Conservation (phyloP, 768 basidiomycete genomes). For the Mycena albidolilacea region DNA sequence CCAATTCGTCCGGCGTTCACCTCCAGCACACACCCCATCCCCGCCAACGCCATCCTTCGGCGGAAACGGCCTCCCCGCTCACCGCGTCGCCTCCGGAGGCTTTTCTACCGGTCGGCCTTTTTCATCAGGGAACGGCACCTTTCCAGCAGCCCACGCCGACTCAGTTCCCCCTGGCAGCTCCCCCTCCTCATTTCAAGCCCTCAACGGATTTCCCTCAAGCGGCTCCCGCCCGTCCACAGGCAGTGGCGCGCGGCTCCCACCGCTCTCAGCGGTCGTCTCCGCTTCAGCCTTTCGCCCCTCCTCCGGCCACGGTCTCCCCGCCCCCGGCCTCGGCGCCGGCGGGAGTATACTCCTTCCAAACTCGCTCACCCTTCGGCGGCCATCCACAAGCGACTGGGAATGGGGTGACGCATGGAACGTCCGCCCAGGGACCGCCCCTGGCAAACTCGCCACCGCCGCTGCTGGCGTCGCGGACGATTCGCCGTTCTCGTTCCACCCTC, state of each 20-base stretch:
- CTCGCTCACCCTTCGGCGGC: conserved; percentile 68
- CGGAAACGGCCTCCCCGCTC: conserved; percentile 18
- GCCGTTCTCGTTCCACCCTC: conserved; percentile 69
- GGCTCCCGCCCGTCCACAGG: conserved; percentile 50
- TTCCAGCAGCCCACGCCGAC: conserved; percentile 30
- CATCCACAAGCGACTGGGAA: conserved; percentile 60
- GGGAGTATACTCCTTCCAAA: conserved; percentile 69
- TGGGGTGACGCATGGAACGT: conserved; percentile 45
- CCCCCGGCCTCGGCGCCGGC: conserved; percentile 48
- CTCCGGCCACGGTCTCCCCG: conserved; percentile 56
- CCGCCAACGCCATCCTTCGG: not conserved
- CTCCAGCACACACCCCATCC: too few species aligned
- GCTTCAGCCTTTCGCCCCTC: conserved; percentile 66
- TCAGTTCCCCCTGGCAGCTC: conserved; percentile 13
- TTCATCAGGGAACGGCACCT: not conserved
- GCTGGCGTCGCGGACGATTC: conserved; percentile 58
- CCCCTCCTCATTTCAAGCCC: conserved; percentile 6
- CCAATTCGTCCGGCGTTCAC: too few species aligned
- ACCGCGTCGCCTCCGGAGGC: conserved; percentile 20
- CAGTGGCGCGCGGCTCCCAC: conserved; percentile 71
- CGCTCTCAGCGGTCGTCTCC: conserved; percentile 85
- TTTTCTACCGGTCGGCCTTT: conserved; percentile 15
- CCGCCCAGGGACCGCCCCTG: conserved; percentile 82
- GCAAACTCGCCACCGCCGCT: conserved; percentile 69
- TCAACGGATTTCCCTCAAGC: conserved; percentile 14